phyloP scores from a whole-genome alignment of 2,329 filamentous ascomycete species.

The Microsporum ferrugineum region DNA sequence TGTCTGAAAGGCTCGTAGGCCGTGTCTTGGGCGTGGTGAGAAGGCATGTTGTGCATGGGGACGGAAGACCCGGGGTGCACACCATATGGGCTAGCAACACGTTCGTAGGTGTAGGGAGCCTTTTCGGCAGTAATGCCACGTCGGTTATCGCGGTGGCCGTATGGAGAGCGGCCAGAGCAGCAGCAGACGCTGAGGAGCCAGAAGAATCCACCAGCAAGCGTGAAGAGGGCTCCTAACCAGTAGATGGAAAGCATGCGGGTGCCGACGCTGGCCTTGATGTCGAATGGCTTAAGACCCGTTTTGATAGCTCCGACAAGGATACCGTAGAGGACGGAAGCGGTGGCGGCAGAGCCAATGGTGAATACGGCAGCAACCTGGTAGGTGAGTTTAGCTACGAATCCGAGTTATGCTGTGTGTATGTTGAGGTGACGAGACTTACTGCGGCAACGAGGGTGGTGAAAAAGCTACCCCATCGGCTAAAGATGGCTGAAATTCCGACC shows the following conservation, averaged over 20 bases:
- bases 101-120: slow-evolving; percentile 51
- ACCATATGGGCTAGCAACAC: slow-evolving; percentile 30
- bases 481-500: slow-evolving; percentile 71
- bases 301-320: slow-evolving; percentile 60
- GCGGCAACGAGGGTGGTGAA: slow-evolving; percentile 65
- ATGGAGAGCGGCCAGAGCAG: slow-evolving; percentile 57
- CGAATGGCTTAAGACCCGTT: slow-evolving; percentile 56
- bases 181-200: slow-evolving; percentile 90
- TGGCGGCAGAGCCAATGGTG: slow-evolving; percentile 54
- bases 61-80: slow-evolving; percentile 5
- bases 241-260: slow-evolving; percentile 56
- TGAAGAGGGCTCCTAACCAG: slow-evolving; percentile 73
- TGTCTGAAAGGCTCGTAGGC: slow-evolving; percentile 16
- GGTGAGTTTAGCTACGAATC: slow-evolving; percentile 10
- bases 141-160: slow-evolving; percentile 32
- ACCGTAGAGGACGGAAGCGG: slow-evolving; percentile 63
- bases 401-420: not conserved
- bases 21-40: slow-evolving; percentile 7
- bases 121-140: slow-evolving; percentile 44
- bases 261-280: slow-evolving; percentile 57
- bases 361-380: slow-evolving; percentile 42
- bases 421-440: slow-evolving; percentile 43
- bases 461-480: slow-evolving; percentile 69
- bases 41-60: slow-evolving; percentile 10
- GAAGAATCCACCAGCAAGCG: slow-evolving; percentile 66